Evolutionary conservation across 163 green algal genomes (phyloP).

Genomic region (Volvox carteri): DNA sequence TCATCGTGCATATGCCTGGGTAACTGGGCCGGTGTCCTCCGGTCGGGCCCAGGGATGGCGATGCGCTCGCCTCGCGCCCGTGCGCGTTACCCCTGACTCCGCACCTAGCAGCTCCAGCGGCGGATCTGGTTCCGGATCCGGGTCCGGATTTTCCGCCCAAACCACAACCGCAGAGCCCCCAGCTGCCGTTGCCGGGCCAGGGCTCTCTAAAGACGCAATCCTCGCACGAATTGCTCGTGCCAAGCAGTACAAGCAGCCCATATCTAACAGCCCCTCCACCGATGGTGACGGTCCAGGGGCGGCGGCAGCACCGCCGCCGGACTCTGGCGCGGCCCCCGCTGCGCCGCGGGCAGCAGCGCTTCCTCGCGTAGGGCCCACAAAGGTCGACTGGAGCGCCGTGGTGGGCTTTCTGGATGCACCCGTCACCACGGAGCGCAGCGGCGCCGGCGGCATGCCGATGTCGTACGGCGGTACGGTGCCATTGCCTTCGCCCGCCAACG

Average conservation of each 20-base stretch:
- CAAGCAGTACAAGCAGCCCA: conserved; percentile 50
- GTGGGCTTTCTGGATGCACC: conserved; percentile 43
- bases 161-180: neutral
- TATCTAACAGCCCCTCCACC: neutral
- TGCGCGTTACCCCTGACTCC: neutral
- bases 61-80: neutral
- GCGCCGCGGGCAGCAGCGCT: neutral
- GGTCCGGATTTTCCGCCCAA: neutral
- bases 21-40: neutral
- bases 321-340: neutral
- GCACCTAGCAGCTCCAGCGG: neutral
- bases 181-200: neutral
- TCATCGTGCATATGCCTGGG: neutral
- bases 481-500: neutral
- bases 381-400: conserved; percentile 51
- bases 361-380: neutral
- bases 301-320: neutral
- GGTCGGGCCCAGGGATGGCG: neutral
- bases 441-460: neutral
- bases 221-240: conserved; percentile 51
- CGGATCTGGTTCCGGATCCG: neutral
- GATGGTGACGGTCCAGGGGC: neutral
- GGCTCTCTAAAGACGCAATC: conserved; percentile 27
- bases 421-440: neutral
- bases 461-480: conserved; percentile 25